Evolutionary conservation across 345 rosid genomes (phyloP), one percentile per base, ranked within the genome.

Genomic region (Boechera stricta): DNA sequence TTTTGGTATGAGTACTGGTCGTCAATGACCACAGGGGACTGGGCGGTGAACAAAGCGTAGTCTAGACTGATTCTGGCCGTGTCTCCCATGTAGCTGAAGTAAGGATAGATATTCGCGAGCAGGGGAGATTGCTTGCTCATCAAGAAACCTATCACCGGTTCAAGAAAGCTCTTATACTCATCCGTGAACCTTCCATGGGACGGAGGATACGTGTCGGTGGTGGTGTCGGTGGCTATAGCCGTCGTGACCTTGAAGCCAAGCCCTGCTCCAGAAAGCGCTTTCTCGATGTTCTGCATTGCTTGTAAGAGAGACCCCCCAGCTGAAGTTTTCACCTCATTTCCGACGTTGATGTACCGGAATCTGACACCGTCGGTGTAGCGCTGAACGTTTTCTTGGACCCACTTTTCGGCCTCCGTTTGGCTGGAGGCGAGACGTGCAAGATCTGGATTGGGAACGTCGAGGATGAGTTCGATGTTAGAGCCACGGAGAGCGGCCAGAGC

Each of bases 321-420:
- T 18, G 71, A 44, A 1, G 79, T 79, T 12, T 49, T 28, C 39
- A 82, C 83, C 69, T 81, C 86, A 32, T 81, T 86, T 16, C 86
- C 85, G 0, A 86, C 87, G 0, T 68, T 61, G 39, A 91, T 85
- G 80, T 86, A 88, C 11, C 74, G 74, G 68, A 89, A 76, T 5
- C 53, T 74, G 69, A 79, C 89, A 16, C 73, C 70, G 0, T 80
- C n/a, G 5, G 13, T n/a, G 45, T 77, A 82, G 15, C 79, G 67
- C 41, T 12, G 8, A 7, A 87, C 80, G 29, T 85, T 85, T n/a
- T 71, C 55, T 4, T 49, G 82, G 13, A 83, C 77, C 86, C 85
- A 84, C 12, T 52, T 6, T 12, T 84, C 65, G 0, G 90, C 88
- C 0, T 59, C 62, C 1, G 32, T 31, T 74, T 85, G 90, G 61